Evolutionary conservation across 768 basidiomycete species (phyloP), one percentile per base, ranked within the genome.

Genomic region (Boletus subparvulus): DNA sequence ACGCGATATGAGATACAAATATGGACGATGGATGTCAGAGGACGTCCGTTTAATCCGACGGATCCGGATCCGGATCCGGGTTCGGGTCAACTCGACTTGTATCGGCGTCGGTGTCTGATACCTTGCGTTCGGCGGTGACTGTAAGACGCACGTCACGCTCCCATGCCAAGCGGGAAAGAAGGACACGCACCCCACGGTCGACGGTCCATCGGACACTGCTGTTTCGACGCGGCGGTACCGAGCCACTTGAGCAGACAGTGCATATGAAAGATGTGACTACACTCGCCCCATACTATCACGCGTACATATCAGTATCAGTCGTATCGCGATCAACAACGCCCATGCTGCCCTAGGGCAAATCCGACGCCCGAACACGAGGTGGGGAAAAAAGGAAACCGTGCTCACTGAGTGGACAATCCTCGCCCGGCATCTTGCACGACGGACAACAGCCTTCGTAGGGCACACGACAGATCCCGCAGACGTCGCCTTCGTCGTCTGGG

Each of bases 191-290:
- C 87, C 96, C 96, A 99, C 3, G 87, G 78, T 64, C 93, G 77
- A 32, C 97, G 80, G 69, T 98, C 96, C 93, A 99, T 95, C n/a
- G 97, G 97, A 78, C 97, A 99, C 63, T 95, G 93, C 63, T 90
- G 87, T 71, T 98, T 98, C 36, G 91, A 94, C 14, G 90, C 85
- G 6, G 84, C 76, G 0, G 94, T 95, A 4, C 87, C 87, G 57
- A 98, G 84, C 97, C 97, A 99, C 72, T 98, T 97, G 61, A 96
- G 80, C 13, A 99, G 75, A 74, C 96, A 98, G 71, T 99, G 96
- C 92, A 98, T 94, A 70, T 99, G 97, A 68, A 98, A 99, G 55
- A 97, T 86, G 70, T 98, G 97, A 7, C 86, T 92, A 68, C 96
- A 99, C 74, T 97, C 88, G 35, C 97, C 97, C 92, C 94, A 98